A percentile compares a stretch with the other conserved stretches of the same genome.
These are phyloP conservation scores for Candida suzukii DNA, from an alignment of 805 yeast genomes.

Conservation along the genomic window DNA sequence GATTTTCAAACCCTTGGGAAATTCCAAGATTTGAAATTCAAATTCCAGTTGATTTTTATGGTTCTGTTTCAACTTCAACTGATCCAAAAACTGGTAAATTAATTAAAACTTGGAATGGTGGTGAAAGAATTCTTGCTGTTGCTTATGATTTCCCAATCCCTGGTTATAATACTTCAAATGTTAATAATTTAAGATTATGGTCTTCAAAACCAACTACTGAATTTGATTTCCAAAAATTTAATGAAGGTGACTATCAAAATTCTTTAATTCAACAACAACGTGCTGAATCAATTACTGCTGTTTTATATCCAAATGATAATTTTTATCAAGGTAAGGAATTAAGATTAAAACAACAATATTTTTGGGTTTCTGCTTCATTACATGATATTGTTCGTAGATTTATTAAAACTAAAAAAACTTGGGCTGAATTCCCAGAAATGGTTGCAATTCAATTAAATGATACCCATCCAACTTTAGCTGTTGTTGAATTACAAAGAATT, in stretches of 20 bases:
- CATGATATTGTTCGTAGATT: slow-evolving; percentile 88
- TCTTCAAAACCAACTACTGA: slow-evolving; percentile 83
- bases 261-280: slow-evolving; percentile 80
- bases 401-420: slow-evolving; percentile 67
- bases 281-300: slow-evolving; percentile 91
- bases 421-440: slow-evolving; percentile 79
- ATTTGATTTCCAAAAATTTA: slow-evolving; percentile 86
- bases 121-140: slow-evolving; percentile 82
- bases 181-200: slow-evolving; percentile 89
- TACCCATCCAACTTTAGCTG: slow-evolving; percentile 89
- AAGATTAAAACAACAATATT: slow-evolving; percentile 90
- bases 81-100: slow-evolving; percentile 48
- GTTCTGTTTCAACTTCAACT: slow-evolving; percentile 55
- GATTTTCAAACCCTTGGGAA: slow-evolving; percentile 90
- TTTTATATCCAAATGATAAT: slow-evolving; percentile 89
- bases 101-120: slow-evolving; percentile 73
- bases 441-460: slow-evolving; percentile 92
- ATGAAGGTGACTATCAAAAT: slow-evolving; percentile 81
- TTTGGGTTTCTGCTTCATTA: slow-evolving; percentile 93
- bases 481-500: slow-evolving; percentile 83
- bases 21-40: slow-evolving; percentile 80
- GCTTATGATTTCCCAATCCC: slow-evolving; percentile 93
- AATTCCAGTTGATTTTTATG: slow-evolving; percentile 87
- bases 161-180: slow-evolving; percentile 75
- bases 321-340: slow-evolving; percentile 87